Percentiles rank a stretch among this genome's conserved stretches.
phyloP scores from a whole-genome alignment of 148 eudicot genomes.

The Dianthus caryophyllus region DNA sequence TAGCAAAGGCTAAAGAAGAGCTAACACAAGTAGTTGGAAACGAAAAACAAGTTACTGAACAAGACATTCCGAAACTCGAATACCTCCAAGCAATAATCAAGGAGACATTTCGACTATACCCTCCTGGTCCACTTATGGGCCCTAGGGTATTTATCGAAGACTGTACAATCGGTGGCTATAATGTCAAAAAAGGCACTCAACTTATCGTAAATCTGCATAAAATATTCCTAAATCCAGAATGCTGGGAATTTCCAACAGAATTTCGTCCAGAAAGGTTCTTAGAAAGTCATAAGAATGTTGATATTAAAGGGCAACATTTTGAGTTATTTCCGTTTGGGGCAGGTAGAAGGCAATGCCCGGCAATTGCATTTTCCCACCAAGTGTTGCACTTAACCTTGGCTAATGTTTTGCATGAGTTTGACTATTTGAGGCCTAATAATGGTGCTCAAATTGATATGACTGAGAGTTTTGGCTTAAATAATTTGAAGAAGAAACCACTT shows the following conservation, averaged over 20 bases:
- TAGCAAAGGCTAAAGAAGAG: conserved; percentile 17
- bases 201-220: conserved; percentile 15
- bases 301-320: conserved; percentile 26
- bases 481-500: conserved; percentile 27
- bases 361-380: neutral
- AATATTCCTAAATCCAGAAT: neutral
- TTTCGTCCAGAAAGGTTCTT: conserved; percentile 34
- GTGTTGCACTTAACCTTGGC: conserved; percentile 24
- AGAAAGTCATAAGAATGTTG: conserved; percentile 20
- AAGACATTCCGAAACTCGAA: conserved; percentile 11
- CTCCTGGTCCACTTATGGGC: neutral
- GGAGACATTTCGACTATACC: conserved; percentile 26
- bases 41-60: conserved; percentile 9
- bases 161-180: conserved; percentile 7
- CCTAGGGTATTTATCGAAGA: conserved; percentile 20
- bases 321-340: conserved; percentile 38
- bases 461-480: conserved; percentile 28
- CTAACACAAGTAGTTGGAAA: neutral
- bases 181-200: conserved; percentile 1
- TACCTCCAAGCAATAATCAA: conserved; percentile 23
- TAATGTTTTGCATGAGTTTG: conserved; percentile 30
- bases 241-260: conserved; percentile 5
- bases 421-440: conserved; percentile 15
- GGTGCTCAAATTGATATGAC: conserved; percentile 27
- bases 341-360: conserved; percentile 31